Percentiles rank a stretch among this genome's conserved stretches.
Evolutionary conservation across 352 stramenopile genomes (phyloP).

Genomic region (Thraustochytrium striatum): DNA sequence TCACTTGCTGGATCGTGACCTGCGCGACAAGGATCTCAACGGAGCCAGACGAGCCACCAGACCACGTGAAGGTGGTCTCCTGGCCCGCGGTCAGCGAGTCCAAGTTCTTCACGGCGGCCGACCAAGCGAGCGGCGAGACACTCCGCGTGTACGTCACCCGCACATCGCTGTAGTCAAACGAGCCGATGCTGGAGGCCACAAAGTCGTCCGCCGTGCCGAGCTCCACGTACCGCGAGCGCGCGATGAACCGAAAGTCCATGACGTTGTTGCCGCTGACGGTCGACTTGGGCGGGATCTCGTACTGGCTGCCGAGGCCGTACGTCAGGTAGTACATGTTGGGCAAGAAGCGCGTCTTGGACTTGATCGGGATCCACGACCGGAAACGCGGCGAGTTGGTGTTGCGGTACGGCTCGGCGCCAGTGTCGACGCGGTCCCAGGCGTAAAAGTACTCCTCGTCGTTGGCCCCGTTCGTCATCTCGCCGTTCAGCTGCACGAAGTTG

Average conservation of each 20-base stretch:
- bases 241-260: slow-evolving; percentile 36
- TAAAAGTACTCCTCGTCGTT: background rate
- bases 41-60: background rate
- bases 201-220: no score
- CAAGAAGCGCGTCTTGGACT: slow-evolving; percentile 32
- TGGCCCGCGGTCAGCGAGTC: background rate
- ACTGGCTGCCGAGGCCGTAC: background rate
- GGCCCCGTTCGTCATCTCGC: no score
- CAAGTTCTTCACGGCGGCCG: no score
- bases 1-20: background rate
- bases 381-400: background rate
- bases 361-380: slow-evolving; percentile 17
- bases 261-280: no score
- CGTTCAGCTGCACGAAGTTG: slow-evolving; percentile 28
- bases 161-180: slow-evolving; percentile 3
- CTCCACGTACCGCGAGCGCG: background rate
- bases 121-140: background rate
- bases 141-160: background rate
- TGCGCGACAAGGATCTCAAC: slow-evolving; percentile 7
- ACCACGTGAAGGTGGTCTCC: background rate
- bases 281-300: background rate
- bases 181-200: background rate
- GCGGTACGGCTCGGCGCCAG: background rate
- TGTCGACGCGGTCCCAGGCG: slow-evolving; percentile 42
- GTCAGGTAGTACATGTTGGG: slow-evolving; percentile 30